Percentiles rank a stretch among this genome's conserved stretches.
phyloP scores from a whole-genome alignment of 1,139 yeast genomes.

The Debaryomyces coudertii region DNA sequence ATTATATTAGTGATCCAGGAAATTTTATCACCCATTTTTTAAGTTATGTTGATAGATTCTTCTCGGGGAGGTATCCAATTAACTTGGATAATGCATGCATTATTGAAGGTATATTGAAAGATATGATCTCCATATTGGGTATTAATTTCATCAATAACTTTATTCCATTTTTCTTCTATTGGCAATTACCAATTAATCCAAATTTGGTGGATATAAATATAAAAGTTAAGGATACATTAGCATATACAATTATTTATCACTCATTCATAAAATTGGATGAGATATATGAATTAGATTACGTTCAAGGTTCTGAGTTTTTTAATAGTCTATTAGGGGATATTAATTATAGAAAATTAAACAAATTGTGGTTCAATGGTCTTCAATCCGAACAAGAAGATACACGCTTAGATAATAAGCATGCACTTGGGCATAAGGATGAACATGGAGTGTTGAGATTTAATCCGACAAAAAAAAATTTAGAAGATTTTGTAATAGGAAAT shows the following conservation, averaged over 20 bases:
- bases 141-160: constrained; percentile 50
- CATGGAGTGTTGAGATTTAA: constrained; percentile 14
- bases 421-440: constrained; percentile 13
- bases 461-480: constrained; percentile 26
- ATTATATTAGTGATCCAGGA: constrained; percentile 39
- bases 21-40: constrained; percentile 42
- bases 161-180: constrained; percentile 50
- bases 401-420: constrained; percentile 15
- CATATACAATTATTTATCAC: constrained; percentile 33
- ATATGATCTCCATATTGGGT: constrained; percentile 42
- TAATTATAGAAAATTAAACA: constrained; percentile 28
- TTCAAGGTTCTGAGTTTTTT: constrained; percentile 28
- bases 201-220: constrained; percentile 17
- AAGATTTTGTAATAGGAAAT: constrained; percentile 38
- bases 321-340: constrained; percentile 31
- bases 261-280: constrained; percentile 32
- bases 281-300: constrained; percentile 35
- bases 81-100: constrained; percentile 25
- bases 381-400: constrained; percentile 23
- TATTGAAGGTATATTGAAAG: constrained; percentile 31
- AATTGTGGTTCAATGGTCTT: constrained; percentile 36
- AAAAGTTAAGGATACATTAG: constrained; percentile 39
- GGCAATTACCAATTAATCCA: constrained; percentile 35
- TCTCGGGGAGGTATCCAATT: constrained; percentile 27
- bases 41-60: constrained; percentile 36